Evolutionary conservation across 805 yeast genomes (phyloP).

Genomic region (Candida berthetii): DNA sequence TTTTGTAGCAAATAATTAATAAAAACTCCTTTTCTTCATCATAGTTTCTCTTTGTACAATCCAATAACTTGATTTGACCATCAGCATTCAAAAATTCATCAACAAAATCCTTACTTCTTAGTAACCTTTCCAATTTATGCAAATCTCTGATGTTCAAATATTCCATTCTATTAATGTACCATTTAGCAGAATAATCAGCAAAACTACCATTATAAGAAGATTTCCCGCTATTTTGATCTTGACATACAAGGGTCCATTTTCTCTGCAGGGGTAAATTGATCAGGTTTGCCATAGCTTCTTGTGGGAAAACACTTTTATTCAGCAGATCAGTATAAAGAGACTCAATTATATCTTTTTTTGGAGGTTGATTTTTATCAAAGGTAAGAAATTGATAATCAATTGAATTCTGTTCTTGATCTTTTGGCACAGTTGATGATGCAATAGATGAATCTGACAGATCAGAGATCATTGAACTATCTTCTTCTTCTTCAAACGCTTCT

Average conservation of each 20-base stretch:
- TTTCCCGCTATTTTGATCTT: constrained; percentile 9
- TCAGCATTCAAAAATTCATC: constrained; percentile 38
- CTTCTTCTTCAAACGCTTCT: neutral
- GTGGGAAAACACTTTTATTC: constrained; percentile 13
- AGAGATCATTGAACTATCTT: neutral
- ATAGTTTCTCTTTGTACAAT: constrained; percentile 34
- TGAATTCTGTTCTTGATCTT: neutral
- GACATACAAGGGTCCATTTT: constrained; percentile 22
- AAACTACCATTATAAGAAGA: neutral
- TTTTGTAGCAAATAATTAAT: constrained; percentile 43
- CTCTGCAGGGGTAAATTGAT: constrained; percentile 10
- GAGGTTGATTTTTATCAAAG: constrained; percentile 21
- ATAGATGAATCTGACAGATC: neutral
- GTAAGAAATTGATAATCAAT: constrained; percentile 18
- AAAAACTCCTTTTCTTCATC: constrained; percentile 46
- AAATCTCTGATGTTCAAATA: constrained; percentile 11
- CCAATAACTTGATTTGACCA: constrained; percentile 45
- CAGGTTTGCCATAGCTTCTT: constrained; percentile 14
- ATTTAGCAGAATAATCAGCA: constrained; percentile 8
- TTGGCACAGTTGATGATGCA: neutral
- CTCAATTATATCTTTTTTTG: constrained; percentile 18
- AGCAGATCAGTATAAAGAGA: constrained; percentile 12
- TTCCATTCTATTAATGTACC: constrained; percentile 13
- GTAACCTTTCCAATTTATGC: constrained; percentile 16
- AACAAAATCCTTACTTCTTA: constrained; percentile 18